Conservation (phyloP, 345 rosid species). For the Corchorus capsularis region DNA sequence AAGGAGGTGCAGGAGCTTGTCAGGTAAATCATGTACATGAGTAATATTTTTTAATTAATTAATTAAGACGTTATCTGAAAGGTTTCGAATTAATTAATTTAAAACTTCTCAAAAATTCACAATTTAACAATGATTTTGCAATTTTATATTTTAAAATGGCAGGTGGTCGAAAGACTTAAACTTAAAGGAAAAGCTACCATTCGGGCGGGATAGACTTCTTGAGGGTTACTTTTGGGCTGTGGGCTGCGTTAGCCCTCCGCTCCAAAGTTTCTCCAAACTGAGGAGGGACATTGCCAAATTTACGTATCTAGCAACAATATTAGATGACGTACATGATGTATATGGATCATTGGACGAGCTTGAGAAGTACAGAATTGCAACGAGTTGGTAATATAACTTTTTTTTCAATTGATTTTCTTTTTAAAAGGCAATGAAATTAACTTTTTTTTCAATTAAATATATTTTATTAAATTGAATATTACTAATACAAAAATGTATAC, state of each 20-base stretch:
- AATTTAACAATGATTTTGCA: no score
- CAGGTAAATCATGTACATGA: no score
- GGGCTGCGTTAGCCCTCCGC: neutral
- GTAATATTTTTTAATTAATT: no score
- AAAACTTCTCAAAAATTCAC: no score
- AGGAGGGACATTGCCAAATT: neutral
- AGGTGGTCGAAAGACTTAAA: slow-evolving; percentile 16
- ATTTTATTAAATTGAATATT: no score
- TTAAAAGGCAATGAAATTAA: no score
- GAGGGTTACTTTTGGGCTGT: slow-evolving; percentile 2
- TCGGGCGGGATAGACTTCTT: neutral
- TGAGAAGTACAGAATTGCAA: neutral
- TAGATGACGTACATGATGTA: neutral
- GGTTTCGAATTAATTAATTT: no score
- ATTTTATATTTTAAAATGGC: neutral
- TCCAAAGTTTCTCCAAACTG: neutral
- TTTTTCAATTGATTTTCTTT: no score
- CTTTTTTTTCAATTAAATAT: no score
- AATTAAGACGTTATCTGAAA: no score
- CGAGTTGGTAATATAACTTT: neutral
- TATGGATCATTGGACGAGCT: slow-evolving; percentile 1
- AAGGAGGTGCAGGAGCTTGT: no score
- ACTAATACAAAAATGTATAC: no score
- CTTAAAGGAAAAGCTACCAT: slow-evolving; percentile 1
- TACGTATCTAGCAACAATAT: neutral